Evolutionary conservation across 805 yeast genomes (phyloP), one percentile per base, ranked within the genome.

Genomic region (Candida railenensis): DNA sequence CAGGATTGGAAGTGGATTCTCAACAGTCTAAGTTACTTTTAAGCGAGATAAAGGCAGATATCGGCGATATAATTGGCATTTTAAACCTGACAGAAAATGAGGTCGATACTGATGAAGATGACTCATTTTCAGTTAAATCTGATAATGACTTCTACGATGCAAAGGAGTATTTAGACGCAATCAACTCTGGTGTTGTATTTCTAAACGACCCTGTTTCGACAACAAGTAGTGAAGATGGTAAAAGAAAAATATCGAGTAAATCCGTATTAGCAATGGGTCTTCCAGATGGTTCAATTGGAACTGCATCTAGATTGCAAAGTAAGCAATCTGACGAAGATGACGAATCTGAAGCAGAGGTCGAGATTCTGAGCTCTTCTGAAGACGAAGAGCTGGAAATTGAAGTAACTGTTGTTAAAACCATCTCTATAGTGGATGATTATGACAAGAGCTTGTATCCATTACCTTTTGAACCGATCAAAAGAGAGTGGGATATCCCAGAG

Each of bases 391-490:
- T 39, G 32, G 42, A 40, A 37, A 20, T 33, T 33, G 30, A 45
- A 18, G 37, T 43, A 19, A 16, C 43, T 22, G 33, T 30, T 37
- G 37, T 36, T 28, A 39, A 4, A 22, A 16, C 33, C 48, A 15
- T 38, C 37, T n/a, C 28, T 20, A 15, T 37, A 41, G 19, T 42
- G 34, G 58, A 51, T n/a, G 63, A 55, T 34, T 53, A 50, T 12
- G 76, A 71, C 38, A 55, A 53, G 18, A 50, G 76, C 43, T 64
- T 88, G n/a, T 83, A 77, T 52, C 97, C 97, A 1, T 71, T 91
- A 40, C 87, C 91, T 0, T 62, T 59, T 1, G 58, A 60, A 0
- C 60, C 65, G 0, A 70, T 85, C 3, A 55, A 62, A 22, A 77
- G 96, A 49, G 76, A 90, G 48, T 62, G 65, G 22, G 86, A 80